A percentile compares a stretch with the other conserved stretches of the same genome.
These are phyloP conservation scores for Grosmannia huntii DNA, from an alignment of 2,329 filamentous ascomycete genomes.

Conservation along the genomic window DNA sequence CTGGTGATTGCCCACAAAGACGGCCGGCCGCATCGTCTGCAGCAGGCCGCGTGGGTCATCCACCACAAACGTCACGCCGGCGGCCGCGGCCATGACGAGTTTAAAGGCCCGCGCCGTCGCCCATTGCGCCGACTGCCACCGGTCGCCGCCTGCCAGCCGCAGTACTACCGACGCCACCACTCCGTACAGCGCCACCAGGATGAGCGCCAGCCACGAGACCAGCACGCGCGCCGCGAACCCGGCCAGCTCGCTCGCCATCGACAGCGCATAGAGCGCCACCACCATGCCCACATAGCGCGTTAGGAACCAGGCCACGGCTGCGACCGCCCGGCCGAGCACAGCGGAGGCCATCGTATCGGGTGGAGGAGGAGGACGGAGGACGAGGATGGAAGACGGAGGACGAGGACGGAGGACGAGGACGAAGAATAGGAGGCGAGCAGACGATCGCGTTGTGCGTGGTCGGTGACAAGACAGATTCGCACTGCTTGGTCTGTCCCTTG, in stretches of 20 bases:
- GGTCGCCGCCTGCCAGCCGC: conserved; percentile 51
- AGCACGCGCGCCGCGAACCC: conserved; percentile 59
- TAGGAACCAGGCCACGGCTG: conserved; percentile 32
- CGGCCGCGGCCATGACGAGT: conserved; percentile 58
- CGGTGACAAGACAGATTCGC: no score
- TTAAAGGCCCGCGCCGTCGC: conserved; percentile 68
- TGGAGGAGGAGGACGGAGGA: no score
- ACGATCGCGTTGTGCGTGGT: no score
- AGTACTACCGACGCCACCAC: conserved; percentile 61
- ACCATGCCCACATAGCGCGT: conserved; percentile 38
- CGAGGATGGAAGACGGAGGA: not conserved
- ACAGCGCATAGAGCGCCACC: conserved; percentile 48
- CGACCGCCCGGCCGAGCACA: not conserved
- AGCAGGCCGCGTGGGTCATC: conserved; percentile 54
- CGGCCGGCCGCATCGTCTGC: conserved; percentile 57
- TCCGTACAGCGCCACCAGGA: conserved; percentile 56
- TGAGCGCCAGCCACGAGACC: conserved; percentile 50
- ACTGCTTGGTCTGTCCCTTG: not conserved
- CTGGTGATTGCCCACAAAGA: conserved; percentile 94
- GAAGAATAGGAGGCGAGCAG: not conserved
- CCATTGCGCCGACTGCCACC: conserved; percentile 68
- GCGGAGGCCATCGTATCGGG: not conserved
- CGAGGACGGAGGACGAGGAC: not conserved
- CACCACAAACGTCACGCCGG: conserved; percentile 67
- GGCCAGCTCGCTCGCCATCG: conserved; percentile 42